phyloP scores from a whole-genome alignment of 108 stramenopile genomes.

The Chaetoceros tenuissimus region DNA sequence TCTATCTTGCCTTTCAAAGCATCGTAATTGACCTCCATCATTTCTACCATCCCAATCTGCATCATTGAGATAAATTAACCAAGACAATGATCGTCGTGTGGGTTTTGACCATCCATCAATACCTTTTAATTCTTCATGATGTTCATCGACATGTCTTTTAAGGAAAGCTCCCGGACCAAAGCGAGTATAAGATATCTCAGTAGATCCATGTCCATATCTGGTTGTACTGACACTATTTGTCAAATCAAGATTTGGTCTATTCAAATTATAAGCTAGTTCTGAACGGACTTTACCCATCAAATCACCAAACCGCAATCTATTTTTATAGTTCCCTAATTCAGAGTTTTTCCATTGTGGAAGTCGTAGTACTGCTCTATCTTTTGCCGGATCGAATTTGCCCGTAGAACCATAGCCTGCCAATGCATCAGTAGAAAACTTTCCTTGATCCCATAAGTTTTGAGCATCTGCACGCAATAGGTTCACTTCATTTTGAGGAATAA shows the following conservation, averaged over 20 bases:
- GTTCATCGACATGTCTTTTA: conserved; percentile 57
- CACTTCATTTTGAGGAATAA: conserved; percentile 23
- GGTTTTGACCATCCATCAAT: conserved; percentile 35
- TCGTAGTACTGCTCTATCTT: conserved; percentile 46
- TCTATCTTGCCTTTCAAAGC: conserved; percentile 26
- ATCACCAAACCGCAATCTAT: conserved; percentile 18
- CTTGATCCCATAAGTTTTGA: conserved; percentile 16
- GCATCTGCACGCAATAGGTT: conserved; percentile 38
- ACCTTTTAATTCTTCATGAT: conserved; percentile 68
- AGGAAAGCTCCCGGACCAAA: conserved; percentile 58
- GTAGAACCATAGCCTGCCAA: conserved; percentile 39
- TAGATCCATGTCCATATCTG: conserved; percentile 31
- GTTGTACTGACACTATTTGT: conserved; percentile 4
- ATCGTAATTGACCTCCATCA: conserved; percentile 39
- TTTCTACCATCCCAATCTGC: conserved; percentile 32
- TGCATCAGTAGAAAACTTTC: conserved; percentile 40
- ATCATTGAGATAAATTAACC: conserved; percentile 62
- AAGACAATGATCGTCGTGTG: conserved; percentile 43
- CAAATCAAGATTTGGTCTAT: conserved; percentile 31
- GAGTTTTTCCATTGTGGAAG: conserved; percentile 23
- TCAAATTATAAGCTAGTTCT: conserved; percentile 32
- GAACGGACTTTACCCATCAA: conserved; percentile 25
- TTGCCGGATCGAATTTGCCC: conserved; percentile 45
- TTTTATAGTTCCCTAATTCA: conserved; percentile 20
- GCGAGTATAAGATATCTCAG: conserved; percentile 51